A percentile compares a stretch with the other conserved stretches of the same genome.
Conservation (phyloP, 805 yeast genomes). For the Candida boidinii region DNA sequence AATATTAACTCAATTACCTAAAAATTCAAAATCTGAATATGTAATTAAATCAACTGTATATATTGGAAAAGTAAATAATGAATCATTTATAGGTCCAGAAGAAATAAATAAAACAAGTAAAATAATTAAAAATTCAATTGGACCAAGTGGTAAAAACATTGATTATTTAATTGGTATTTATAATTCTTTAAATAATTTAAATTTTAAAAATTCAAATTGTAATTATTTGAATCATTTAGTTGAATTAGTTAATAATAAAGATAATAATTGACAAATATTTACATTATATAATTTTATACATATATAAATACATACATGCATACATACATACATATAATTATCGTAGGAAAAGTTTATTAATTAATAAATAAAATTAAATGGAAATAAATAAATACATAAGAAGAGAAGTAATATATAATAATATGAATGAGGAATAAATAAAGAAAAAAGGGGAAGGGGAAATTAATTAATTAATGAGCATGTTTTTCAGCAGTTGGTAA, state of each 20-base stretch:
- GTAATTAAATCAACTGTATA: conserved; percentile 56
- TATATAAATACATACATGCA: no score
- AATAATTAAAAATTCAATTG: conserved; percentile 46
- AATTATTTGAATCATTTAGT: conserved; percentile 28
- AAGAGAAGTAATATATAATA: neutral
- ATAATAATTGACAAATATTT: no score
- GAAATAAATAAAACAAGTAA: conserved; percentile 46
- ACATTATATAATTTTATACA: no score
- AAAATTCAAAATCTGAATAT: conserved; percentile 27
- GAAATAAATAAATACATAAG: neutral
- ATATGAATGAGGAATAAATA: neutral
- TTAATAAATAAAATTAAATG: no score
- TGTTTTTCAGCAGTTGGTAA: conserved; percentile 47
- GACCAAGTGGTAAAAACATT: conserved; percentile 76
- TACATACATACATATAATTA: no score
- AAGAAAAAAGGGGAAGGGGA: neutral
- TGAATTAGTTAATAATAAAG: conserved; percentile 9
- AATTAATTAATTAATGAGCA: conserved; percentile 22
- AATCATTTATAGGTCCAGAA: conserved; percentile 83
- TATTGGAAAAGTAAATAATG: conserved; percentile 76
- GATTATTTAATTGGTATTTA: conserved; percentile 59
- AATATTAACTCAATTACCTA: conserved; percentile 20
- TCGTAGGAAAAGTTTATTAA: no score
- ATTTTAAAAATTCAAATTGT: conserved; percentile 24
- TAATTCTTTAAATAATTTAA: conserved; percentile 35